These are phyloP conservation scores for Ceratocystiopsis brevicomis DNA, from an alignment of 2,329 filamentous ascomycete genomes.

Conservation along the genomic window DNA sequence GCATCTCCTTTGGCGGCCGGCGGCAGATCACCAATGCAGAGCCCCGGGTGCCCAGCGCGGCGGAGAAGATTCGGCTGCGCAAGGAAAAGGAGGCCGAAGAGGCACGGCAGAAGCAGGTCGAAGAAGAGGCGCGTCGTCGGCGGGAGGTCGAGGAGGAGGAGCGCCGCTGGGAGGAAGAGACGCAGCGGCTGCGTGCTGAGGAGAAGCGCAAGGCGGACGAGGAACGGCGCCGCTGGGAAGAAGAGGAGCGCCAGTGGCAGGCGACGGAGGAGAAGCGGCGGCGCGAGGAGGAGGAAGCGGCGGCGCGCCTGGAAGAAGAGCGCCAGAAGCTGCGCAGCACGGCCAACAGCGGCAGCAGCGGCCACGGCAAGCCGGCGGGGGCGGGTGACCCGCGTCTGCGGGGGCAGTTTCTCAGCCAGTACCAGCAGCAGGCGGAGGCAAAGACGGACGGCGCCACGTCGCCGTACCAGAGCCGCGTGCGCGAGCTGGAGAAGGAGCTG, in stretches of 20 bases:
- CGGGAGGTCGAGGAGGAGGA: constrained; percentile 42
- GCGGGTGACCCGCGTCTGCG: constrained; percentile 43
- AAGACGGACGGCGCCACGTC: constrained; percentile 8
- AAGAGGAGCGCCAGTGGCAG: constrained; percentile 50
- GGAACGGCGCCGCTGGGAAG: constrained; percentile 49
- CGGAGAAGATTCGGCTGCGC: constrained; percentile 60
- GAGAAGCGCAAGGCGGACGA: constrained; percentile 34
- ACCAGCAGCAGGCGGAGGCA: constrained; percentile 44
- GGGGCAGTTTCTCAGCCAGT: constrained; percentile 74
- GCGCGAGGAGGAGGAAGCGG: constrained; percentile 55
- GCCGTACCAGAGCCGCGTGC: constrained; percentile 48
- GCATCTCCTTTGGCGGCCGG: constrained; percentile 77
- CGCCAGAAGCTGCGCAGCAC: constrained; percentile 40
- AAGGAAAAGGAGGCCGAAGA: constrained; percentile 41
- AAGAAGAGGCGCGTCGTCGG: constrained; percentile 27
- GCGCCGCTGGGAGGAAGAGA: constrained; percentile 46
- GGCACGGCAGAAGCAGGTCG: constrained; percentile 39
- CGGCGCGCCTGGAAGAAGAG: constrained; percentile 47
- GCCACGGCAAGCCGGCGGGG: neutral
- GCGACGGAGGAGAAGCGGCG: constrained; percentile 45
- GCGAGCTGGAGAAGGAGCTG: constrained; percentile 58
- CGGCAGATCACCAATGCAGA: constrained; percentile 78
- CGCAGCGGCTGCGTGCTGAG: constrained; percentile 36
- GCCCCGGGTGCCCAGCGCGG: constrained; percentile 60
- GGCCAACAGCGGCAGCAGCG: constrained; percentile 27